Evolutionary conservation across 768 basidiomycete genomes (phyloP), one percentile per base, ranked within the genome.

Genomic region (Gymnopilus dilepis): DNA sequence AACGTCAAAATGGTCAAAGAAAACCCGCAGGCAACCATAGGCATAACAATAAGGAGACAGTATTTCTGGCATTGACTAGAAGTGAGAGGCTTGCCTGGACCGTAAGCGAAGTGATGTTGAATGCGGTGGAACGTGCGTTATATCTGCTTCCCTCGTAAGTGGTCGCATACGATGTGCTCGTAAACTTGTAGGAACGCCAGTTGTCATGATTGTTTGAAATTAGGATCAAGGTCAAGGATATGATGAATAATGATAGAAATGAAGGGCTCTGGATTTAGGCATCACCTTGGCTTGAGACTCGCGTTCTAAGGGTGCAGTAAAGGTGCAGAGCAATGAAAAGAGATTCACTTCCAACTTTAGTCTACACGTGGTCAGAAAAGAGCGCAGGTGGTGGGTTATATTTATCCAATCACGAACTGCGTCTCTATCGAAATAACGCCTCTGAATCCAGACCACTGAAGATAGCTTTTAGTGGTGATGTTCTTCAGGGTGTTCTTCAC

Each of bases 401-500:
- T 62, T 65, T 65, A 70, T 65, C 60, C 62, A 65, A 63, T 48
- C 58, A 58, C 15, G 45, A 34, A 11, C 47, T 52, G 41, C 52
- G 33, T 60, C 59, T 66, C 58, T 64, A 59, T 50, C 51, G 34
- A 61, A 55, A 47, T 40, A 22, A 31, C 43, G 50, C 28, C 56
- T 60, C n/a, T n/a, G n/a, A n/a, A n/a, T n/a, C 47, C 58, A 55
- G 45, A 52, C 40, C 48, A 40, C 12, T 40, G 26, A 24, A 48
- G 31, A 55, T 42, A 33, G 24, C 28, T 60, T 37, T 68, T 74
- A 76, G 65, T 76, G 77, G 71, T 86, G 84, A 70, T 85, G 82
- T 71, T 73, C 75, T 24, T 78, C 79, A 61, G 75, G 78, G 59
- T 83, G 78, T 59, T 84, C 82, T 48, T 77, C 77, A 42, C 89